Evolutionary conservation across 805 yeast species (phyloP).

Genomic region (Ogataea minuta): DNA sequence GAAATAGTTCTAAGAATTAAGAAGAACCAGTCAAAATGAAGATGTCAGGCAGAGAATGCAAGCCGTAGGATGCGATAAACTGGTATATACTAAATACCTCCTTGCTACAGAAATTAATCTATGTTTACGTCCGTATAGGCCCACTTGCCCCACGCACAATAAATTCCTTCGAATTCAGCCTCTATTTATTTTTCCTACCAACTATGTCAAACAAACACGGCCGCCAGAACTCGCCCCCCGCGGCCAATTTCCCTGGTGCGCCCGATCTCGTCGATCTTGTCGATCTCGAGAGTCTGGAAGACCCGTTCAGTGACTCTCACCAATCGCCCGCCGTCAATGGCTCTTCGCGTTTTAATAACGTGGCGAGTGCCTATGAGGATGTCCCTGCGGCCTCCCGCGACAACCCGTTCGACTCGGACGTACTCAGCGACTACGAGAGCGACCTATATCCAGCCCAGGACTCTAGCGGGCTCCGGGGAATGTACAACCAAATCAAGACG

Average conservation of each 20-base stretch:
- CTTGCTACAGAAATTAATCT: too few species aligned
- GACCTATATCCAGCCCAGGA: constrained; percentile 4
- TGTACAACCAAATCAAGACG: constrained; percentile 29
- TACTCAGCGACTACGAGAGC: constrained; percentile 9
- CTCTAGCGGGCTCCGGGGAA: constrained; percentile 27
- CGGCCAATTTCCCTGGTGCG: constrained; percentile 3
- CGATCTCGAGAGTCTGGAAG: constrained; percentile 7
- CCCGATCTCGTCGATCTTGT: constrained; percentile 8
- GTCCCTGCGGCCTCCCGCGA: constrained; percentile 4
- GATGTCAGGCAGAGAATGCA: too few species aligned
- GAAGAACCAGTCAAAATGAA: neutral
- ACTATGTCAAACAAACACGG: constrained; percentile 6
- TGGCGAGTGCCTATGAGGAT: constrained; percentile 6
- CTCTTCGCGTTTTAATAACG: constrained; percentile 7
- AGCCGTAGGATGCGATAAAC: too few species aligned
- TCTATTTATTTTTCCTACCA: constrained; percentile 1
- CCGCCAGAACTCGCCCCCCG: neutral
- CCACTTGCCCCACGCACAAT: too few species aligned
- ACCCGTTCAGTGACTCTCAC: constrained; percentile 6
- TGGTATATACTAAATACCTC: too few species aligned
- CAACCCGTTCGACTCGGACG: constrained; percentile 13
- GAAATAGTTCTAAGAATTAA: neutral
- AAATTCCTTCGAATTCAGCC: too few species aligned
- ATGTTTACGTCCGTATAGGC: too few species aligned
- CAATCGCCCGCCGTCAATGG: neutral